Conservation (phyloP, 1,139 yeast species). For the Candida tetrigidarum region DNA sequence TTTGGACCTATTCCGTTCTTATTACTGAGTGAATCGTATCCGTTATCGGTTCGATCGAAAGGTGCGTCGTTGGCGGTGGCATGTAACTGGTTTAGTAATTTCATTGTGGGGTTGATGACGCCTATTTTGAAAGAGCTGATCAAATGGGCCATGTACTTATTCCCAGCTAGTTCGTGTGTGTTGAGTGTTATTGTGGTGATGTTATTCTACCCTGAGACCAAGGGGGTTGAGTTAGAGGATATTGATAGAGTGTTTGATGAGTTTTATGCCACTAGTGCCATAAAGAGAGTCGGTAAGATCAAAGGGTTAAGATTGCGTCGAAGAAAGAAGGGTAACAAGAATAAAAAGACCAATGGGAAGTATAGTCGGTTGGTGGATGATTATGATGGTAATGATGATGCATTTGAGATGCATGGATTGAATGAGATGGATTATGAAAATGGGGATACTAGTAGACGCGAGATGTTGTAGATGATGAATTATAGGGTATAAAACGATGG, state of each 20-base stretch:
- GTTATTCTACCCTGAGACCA: constrained; percentile 83
- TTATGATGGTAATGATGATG: constrained; percentile 23
- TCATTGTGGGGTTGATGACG: constrained; percentile 57
- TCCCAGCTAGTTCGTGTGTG: constrained; percentile 53
- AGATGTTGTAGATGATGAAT: constrained; percentile 14
- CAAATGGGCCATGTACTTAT: constrained; percentile 53
- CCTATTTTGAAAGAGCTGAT: constrained; percentile 52
- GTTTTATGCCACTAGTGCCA: constrained; percentile 23
- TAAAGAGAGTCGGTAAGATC: constrained; percentile 10
- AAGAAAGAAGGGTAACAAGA: constrained; percentile 4
- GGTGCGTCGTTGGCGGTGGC: constrained; percentile 60
- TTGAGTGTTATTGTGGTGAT: constrained; percentile 57
- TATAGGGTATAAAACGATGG: neutral
- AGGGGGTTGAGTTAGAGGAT: constrained; percentile 86
- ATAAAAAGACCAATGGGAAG: constrained; percentile 7
- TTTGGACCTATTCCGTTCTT: constrained; percentile 64
- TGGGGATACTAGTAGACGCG: constrained; percentile 10
- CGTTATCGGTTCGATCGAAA: constrained; percentile 56
- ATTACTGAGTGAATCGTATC: constrained; percentile 58
- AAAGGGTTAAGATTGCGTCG: constrained; percentile 10
- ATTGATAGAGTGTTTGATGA: constrained; percentile 85
- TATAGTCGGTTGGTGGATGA: constrained; percentile 11
- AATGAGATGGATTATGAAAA: constrained; percentile 24
- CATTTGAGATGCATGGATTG: constrained; percentile 17
- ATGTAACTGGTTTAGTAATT: constrained; percentile 58